Evolutionary conservation across 2,329 filamentous ascomycete genomes (phyloP).

Genomic region (Coniochaeta sp.): DNA sequence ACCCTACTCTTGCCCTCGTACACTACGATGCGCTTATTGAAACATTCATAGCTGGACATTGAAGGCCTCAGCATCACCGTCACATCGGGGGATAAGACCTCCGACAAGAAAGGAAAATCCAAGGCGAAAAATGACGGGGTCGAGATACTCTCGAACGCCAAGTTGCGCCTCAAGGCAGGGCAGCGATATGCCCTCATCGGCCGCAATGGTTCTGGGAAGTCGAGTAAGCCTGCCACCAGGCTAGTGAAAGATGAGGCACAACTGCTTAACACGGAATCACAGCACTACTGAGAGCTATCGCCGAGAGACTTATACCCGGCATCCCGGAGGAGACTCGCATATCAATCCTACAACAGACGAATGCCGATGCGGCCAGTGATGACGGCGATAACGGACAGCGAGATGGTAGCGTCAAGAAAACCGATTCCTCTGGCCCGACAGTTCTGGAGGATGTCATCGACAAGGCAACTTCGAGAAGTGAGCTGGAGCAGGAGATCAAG

Average conservation of each 20-base stretch:
- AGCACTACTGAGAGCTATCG: conserved; percentile 69
- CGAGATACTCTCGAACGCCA: conserved; percentile 67
- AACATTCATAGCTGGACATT: conserved; percentile 53
- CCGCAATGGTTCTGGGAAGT: conserved; percentile 77
- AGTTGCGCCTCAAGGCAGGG: conserved; percentile 64
- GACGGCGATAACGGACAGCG: conserved; percentile 19
- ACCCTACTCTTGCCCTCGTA: conserved; percentile 54
- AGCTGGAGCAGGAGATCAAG: conserved; percentile 53
- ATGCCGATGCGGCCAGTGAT: conserved; percentile 25
- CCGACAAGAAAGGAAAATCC: conserved; percentile 39
- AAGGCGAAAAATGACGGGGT: conserved; percentile 37
- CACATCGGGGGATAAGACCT: conserved; percentile 26
- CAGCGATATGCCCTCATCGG: conserved; percentile 73
- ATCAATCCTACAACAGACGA: conserved; percentile 63
- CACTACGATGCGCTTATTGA: conserved; percentile 52
- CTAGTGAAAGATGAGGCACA: background rate
- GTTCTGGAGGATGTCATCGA: conserved; percentile 66
- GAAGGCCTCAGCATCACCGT: conserved; percentile 68
- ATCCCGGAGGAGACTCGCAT: conserved; percentile 60
- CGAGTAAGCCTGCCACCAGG: conserved; percentile 43
- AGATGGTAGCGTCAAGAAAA: conserved; percentile 3
- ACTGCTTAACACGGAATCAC: background rate
- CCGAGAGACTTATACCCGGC: conserved; percentile 71
- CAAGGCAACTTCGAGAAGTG: conserved; percentile 46
- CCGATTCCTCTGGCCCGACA: conserved; percentile 18